phyloP scores from a whole-genome alignment of 345 rosid genomes.

The Isatis tinctoria region DNA sequence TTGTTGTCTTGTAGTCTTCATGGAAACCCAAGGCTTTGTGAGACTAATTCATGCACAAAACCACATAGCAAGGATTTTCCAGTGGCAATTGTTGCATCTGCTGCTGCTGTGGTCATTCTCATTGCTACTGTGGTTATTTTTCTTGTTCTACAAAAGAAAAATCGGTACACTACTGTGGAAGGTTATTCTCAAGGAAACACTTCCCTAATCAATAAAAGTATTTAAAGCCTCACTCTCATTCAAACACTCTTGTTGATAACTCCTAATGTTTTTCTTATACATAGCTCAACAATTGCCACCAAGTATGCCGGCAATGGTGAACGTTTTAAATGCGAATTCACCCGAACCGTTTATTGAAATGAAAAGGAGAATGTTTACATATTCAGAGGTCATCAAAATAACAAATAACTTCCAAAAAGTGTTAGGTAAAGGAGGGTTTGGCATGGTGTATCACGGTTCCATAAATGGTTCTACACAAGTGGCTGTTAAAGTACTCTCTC shows the following conservation, averaged over 20 bases:
- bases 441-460: too few species aligned
- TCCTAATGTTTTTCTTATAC: not conserved
- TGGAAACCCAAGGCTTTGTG: constrained; percentile 10
- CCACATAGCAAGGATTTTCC: not conserved
- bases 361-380: not conserved
- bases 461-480: too few species aligned
- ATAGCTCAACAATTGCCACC: too few species aligned
- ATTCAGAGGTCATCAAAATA: not conserved
- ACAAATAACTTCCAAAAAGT: not conserved
- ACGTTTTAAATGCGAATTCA: too few species aligned
- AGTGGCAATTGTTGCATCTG: not conserved
- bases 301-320: too few species aligned
- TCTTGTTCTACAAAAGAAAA: not conserved
- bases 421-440: not conserved
- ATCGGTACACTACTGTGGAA: not conserved
- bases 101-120: not conserved
- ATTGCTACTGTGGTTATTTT: not conserved
- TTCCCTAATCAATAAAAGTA: not conserved
- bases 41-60: not conserved
- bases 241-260: not conserved
- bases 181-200: not conserved
- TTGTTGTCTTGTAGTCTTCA: not conserved
- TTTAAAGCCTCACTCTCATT: too few species aligned
- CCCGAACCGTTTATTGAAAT: not conserved
- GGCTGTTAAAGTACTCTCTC: too few species aligned